These are phyloP conservation scores for Naematelia aurantialba DNA, from an alignment of 768 basidiomycete species.

Conservation along the genomic window DNA sequence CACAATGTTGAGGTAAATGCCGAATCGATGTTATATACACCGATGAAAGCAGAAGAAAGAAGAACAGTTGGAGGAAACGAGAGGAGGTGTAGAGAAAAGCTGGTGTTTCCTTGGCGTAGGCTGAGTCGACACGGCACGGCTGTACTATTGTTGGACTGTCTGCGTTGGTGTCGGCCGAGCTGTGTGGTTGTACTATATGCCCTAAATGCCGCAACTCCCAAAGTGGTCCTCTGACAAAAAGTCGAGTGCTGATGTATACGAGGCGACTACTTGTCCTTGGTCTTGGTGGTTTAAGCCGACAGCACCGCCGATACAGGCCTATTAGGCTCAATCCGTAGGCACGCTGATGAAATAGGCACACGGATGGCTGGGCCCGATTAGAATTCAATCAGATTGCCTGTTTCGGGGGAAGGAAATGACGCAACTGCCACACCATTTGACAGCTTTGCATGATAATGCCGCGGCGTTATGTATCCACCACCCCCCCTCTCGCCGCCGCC, in stretches of 20 bases:
- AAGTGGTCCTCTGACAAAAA: too few species aligned
- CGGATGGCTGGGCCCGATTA: neutral
- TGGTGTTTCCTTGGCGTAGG: neutral
- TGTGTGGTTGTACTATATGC: neutral
- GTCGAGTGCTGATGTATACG: too few species aligned
- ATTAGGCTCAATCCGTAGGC: too few species aligned
- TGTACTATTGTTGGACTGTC: neutral
- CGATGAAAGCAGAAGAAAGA: neutral
- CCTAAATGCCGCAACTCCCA: neutral
- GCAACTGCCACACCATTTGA: neutral
- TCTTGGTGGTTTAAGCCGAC: neutral
- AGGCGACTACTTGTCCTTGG: neutral
- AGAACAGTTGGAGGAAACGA: neutral
- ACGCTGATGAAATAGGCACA: neutral
- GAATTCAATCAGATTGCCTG: too few species aligned
- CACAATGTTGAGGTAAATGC: neutral
- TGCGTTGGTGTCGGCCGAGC: neutral
- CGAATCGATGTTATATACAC: neutral
- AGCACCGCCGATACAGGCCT: neutral
- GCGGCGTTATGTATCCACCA: too few species aligned
- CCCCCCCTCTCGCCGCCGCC: too few species aligned
- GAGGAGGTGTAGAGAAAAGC: neutral
- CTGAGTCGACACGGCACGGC: neutral
- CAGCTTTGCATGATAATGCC: neutral
- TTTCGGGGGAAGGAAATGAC: neutral